These are phyloP conservation scores for Crithidia mellificae DNA, from an alignment of 208 protist species.

Conservation along the genomic window DNA sequence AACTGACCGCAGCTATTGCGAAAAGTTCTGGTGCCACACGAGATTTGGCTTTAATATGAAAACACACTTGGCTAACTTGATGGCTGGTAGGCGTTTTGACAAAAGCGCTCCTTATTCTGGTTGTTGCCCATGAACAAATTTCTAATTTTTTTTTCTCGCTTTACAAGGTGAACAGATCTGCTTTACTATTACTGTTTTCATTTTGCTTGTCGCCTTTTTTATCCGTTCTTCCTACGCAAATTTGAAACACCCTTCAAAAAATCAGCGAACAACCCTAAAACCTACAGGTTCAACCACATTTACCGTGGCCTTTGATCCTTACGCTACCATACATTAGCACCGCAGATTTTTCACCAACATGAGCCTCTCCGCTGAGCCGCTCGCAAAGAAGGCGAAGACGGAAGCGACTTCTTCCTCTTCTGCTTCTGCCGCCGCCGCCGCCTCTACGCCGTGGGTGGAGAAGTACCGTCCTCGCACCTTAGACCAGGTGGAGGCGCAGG, in stretches of 20 bases:
- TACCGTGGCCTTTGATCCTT: no score
- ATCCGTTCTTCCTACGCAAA: no score
- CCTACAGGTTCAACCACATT: no score
- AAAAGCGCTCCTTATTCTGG: no score
- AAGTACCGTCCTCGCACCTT: slow-evolving; percentile 95
- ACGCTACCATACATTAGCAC: no score
- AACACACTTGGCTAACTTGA: no score
- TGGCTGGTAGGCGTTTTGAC: no score
- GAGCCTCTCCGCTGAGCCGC: slow-evolving; percentile 19
- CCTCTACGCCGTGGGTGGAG: slow-evolving; percentile 86
- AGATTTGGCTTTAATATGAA: no score
- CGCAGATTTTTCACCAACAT: slow-evolving; percentile 11
- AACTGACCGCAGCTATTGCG: no score
- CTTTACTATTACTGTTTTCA: not conserved
- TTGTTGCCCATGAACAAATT: not conserved
- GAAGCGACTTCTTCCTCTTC: slow-evolving; percentile 4
- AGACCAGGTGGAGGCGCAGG: slow-evolving; percentile 95
- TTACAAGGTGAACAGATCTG: not conserved
- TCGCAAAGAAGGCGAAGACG: slow-evolving; percentile 34
- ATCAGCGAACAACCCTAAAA: no score
- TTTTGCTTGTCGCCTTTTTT: not conserved
- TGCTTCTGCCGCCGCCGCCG: not conserved
- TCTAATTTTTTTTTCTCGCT: not conserved
- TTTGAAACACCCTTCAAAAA: no score
- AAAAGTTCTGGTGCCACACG: no score